These are phyloP conservation scores for Marasmius sp. DNA, from an alignment of 1,284 basidiomycete genomes.

Conservation along the genomic window DNA sequence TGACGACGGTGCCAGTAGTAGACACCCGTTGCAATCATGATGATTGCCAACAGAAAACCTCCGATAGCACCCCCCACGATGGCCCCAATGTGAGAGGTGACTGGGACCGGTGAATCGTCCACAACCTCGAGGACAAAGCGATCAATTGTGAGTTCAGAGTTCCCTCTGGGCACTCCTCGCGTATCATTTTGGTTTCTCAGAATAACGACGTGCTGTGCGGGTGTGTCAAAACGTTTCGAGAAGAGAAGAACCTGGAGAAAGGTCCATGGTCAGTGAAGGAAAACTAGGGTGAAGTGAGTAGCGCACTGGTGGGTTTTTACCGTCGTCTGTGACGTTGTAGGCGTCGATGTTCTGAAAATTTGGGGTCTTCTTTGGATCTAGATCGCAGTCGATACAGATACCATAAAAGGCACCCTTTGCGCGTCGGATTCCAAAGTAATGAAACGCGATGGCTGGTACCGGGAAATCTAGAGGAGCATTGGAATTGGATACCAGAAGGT, in stretches of 20 bases:
- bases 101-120: background rate
- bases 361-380: slow-evolving; percentile 21
- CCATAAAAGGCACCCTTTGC: slow-evolving; percentile 20
- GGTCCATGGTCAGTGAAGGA: slow-evolving; percentile 10
- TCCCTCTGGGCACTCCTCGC: too few species aligned
- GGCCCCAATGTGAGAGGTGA: background rate
- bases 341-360: slow-evolving; percentile 25
- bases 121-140: slow-evolving; percentile 24
- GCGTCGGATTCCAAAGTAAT: too few species aligned
- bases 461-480: too few species aligned
- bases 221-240: too few species aligned
- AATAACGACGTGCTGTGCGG: too few species aligned
- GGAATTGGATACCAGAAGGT: too few species aligned
- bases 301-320: slow-evolving; percentile 28
- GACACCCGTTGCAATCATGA: background rate
- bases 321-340: slow-evolving; percentile 25
- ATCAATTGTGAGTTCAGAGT: slow-evolving; percentile 27
- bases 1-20: background rate
- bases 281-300: background rate
- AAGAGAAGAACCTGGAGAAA: too few species aligned
- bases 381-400: slow-evolving; percentile 32
- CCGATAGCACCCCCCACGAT: slow-evolving; percentile 9
- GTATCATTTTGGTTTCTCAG: too few species aligned
- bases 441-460: too few species aligned
- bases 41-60: background rate